Percentiles rank a stretch among this genome's conserved stretches.
These are phyloP conservation scores for Sutorius eximius DNA, from an alignment of 1,284 basidiomycete species.

Conservation along the genomic window DNA sequence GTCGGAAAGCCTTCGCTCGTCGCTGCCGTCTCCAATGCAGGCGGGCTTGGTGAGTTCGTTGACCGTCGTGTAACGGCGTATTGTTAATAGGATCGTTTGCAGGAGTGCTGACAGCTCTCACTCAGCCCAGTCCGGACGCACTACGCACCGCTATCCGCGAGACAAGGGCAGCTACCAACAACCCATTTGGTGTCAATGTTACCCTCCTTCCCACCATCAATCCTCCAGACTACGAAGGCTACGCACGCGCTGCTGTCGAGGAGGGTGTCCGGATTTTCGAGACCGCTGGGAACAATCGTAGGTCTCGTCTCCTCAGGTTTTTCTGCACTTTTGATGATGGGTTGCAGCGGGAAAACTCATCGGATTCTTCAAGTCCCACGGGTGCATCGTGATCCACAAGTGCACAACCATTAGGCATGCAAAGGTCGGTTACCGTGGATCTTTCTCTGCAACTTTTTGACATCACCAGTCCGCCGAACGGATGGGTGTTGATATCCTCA, in stretches of 20 bases:
- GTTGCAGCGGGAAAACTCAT: conserved; percentile 72
- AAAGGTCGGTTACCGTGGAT: conserved; percentile 46
- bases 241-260: conserved; percentile 79
- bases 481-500: conserved; percentile 82
- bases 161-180: conserved; percentile 66
- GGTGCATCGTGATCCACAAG: conserved; percentile 86
- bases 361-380: conserved; percentile 75
- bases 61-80: background rate
- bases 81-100: conserved; percentile 2
- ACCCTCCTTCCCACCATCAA: conserved; percentile 88
- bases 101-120: conserved; percentile 85
- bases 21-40: conserved; percentile 84
- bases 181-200: conserved; percentile 90
- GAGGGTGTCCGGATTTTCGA: conserved; percentile 91
- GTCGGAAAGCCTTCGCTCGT: conserved; percentile 74
- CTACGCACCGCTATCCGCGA: conserved; percentile 84
- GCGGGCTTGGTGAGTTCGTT: conserved; percentile 65
- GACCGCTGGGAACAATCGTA: conserved; percentile 90
- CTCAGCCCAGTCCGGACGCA: conserved; percentile 84
- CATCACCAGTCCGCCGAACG: conserved; percentile 59
- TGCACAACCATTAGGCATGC: conserved; percentile 89
- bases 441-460: background rate
- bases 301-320: conserved; percentile 20
- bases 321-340: background rate
- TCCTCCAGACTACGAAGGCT: conserved; percentile 89